Evolutionary conservation across 192 early-diverging fungal genomes (phyloP).

Genomic region (Gigaspora rosea): DNA sequence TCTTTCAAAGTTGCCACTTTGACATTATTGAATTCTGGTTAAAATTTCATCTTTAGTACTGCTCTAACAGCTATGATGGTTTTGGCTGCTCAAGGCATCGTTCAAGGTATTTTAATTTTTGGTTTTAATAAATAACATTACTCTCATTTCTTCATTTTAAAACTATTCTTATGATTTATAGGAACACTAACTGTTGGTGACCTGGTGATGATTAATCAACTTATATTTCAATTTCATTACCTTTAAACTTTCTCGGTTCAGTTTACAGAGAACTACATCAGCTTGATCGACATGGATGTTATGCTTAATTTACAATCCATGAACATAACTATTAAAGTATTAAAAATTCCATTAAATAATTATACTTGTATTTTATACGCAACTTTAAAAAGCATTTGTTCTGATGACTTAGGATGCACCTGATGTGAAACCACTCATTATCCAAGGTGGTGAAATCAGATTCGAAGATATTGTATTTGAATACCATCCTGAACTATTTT

Average conservation of each 20-base stretch:
- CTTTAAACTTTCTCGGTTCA: constrained; percentile 96
- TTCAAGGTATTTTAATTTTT: constrained; percentile 31
- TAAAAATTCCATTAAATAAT: neutral
- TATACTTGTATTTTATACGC: neutral
- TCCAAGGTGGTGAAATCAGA: constrained; percentile 74
- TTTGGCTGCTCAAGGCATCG: constrained; percentile 88
- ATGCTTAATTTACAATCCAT: constrained; percentile 84
- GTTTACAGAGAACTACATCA: constrained; percentile 97
- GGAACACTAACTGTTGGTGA: constrained; percentile 94
- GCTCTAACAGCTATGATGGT: constrained; percentile 96
- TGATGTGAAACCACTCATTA: constrained; percentile 49
- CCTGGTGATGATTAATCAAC: constrained; percentile 97
- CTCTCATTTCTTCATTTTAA: too few species aligned
- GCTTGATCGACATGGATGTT: constrained; percentile 95
- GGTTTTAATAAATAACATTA: neutral
- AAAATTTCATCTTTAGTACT: constrained; percentile 92
- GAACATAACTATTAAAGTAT: constrained; percentile 41
- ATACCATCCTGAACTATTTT: constrained; percentile 71
- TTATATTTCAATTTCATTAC: constrained; percentile 97
- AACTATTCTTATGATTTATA: neutral
- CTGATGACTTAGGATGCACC: constrained; percentile 51
- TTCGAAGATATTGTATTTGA: constrained; percentile 92
- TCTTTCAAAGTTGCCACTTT: constrained; percentile 88
- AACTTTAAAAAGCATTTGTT: neutral
- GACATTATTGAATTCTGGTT: constrained; percentile 91